phyloP scores from a whole-genome alignment of 2,329 filamentous ascomycete genomes.

The Colletotrichum liriopes region DNA sequence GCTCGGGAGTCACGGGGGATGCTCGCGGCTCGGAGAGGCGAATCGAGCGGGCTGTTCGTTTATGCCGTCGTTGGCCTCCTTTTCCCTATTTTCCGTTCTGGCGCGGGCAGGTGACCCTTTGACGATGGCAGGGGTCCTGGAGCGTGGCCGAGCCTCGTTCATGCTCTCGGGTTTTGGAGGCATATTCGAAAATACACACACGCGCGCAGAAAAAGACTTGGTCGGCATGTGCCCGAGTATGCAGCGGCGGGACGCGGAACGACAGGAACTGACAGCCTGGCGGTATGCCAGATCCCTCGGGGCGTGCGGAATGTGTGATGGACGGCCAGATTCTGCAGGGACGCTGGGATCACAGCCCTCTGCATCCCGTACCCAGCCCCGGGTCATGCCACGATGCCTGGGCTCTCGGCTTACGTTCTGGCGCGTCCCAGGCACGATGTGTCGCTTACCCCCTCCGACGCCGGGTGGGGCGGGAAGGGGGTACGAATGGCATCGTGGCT shows the following conservation, averaged over 20 bases:
- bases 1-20: background rate
- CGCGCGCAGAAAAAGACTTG: background rate
- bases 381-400: constrained; percentile 4
- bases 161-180: background rate
- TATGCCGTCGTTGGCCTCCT: background rate
- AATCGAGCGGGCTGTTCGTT: background rate
- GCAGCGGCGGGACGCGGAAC: constrained; percentile 1
- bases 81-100: background rate
- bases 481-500: background rate
- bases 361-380: background rate
- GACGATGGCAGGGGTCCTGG: background rate
- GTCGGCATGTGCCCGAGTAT: constrained; percentile 18
- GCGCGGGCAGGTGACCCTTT: background rate
- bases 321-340: constrained; percentile 15
- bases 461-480: background rate
- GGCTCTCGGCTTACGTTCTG: background rate
- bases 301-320: background rate
- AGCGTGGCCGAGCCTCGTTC: background rate
- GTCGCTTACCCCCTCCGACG: constrained; percentile 23
- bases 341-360: background rate
- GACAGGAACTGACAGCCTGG: background rate
- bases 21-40: background rate
- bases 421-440: background rate
- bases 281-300: background rate
- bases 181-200: background rate